Percentiles rank a stretch among this genome's conserved stretches.
Conservation (phyloP, 179 eudicot species). For the Silene vulgaris region DNA sequence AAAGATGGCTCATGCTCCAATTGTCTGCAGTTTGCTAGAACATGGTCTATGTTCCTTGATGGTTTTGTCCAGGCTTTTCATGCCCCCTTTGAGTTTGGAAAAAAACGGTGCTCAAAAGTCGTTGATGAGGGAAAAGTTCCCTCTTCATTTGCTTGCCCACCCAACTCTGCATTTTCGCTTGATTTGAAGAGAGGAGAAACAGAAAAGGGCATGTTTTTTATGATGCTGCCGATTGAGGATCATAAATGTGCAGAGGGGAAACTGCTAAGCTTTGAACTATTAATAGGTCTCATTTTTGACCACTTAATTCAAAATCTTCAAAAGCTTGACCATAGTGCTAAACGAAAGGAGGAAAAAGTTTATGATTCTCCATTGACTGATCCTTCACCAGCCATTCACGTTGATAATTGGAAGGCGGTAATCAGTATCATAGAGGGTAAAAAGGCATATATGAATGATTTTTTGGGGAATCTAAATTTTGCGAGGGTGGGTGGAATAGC, state of each 20-base stretch:
- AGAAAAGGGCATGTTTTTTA: constrained; percentile 26
- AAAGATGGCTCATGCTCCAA: constrained; percentile 52
- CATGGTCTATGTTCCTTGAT: constrained; percentile 59
- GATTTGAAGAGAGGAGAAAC: constrained; percentile 37
- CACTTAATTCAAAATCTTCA: constrained; percentile 53
- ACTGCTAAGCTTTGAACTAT: constrained; percentile 47
- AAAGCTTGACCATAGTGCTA: constrained; percentile 44
- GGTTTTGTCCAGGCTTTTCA: constrained; percentile 70
- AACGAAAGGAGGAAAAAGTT: constrained; percentile 33
- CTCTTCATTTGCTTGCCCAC: constrained; percentile 17
- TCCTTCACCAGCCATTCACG: constrained; percentile 19
- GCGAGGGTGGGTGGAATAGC: constrained; percentile 79
- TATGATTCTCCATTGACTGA: constrained; percentile 26
- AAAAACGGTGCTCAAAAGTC: constrained; percentile 42
- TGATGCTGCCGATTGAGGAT: constrained; percentile 34
- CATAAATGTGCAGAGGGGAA: constrained; percentile 38
- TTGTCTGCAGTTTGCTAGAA: constrained; percentile 70
- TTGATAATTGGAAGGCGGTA: constrained; percentile 56
- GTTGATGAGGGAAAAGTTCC: constrained; percentile 32
- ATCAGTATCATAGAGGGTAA: constrained; percentile 55
- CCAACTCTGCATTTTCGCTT: constrained; percentile 28
- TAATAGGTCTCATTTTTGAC: constrained; percentile 51
- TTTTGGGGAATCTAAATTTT: constrained; percentile 68
- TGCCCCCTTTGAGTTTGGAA: constrained; percentile 49
- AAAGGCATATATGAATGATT: constrained; percentile 52